phyloP scores from a whole-genome alignment of 2,329 filamentous ascomycete species.

The Colletotrichum tanaceti region DNA sequence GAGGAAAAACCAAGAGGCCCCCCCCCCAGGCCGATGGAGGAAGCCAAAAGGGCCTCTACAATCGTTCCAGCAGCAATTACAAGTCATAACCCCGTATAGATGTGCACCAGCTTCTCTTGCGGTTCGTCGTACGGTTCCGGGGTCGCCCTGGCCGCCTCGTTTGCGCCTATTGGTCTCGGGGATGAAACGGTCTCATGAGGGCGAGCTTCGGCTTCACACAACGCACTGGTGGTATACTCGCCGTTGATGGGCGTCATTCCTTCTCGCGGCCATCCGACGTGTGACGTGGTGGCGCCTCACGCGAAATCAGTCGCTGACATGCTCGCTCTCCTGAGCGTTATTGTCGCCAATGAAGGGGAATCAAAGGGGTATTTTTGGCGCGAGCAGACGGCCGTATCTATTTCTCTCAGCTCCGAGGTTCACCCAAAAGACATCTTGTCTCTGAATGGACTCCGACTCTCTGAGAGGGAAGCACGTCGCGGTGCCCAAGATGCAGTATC shows the following conservation, averaged over 20 bases:
- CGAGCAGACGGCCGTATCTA: constrained; percentile 57
- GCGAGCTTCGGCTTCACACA: constrained; percentile 64
- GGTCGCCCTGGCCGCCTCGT: constrained; percentile 59
- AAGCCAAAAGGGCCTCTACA: constrained; percentile 65
- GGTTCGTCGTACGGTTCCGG: constrained; percentile 66
- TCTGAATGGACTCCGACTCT: constrained; percentile 47
- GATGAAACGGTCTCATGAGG: constrained; percentile 66
- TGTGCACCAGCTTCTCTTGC: constrained; percentile 64
- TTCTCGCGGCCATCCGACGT: constrained; percentile 61
- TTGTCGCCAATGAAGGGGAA: constrained; percentile 56
- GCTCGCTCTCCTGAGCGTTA: constrained; percentile 56
- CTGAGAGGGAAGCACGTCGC: constrained; percentile 59
- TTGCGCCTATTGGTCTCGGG: constrained; percentile 63
- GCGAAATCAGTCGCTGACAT: constrained; percentile 58
- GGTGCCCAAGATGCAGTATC: constrained; percentile 63
- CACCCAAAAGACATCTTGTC: constrained; percentile 49
- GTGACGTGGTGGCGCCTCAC: constrained; percentile 63
- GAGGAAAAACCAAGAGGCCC: constrained; percentile 68
- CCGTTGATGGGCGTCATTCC: constrained; percentile 62
- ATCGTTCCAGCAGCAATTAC: constrained; percentile 64
- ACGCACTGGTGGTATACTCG: constrained; percentile 63
- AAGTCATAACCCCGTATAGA: constrained; percentile 60
- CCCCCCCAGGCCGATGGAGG: constrained; percentile 67
- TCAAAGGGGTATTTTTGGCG: constrained; percentile 63
- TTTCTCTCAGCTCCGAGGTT: constrained; percentile 50